phyloP scores from a whole-genome alignment of 345 rosid genomes.

The Kernera saxatilis region DNA sequence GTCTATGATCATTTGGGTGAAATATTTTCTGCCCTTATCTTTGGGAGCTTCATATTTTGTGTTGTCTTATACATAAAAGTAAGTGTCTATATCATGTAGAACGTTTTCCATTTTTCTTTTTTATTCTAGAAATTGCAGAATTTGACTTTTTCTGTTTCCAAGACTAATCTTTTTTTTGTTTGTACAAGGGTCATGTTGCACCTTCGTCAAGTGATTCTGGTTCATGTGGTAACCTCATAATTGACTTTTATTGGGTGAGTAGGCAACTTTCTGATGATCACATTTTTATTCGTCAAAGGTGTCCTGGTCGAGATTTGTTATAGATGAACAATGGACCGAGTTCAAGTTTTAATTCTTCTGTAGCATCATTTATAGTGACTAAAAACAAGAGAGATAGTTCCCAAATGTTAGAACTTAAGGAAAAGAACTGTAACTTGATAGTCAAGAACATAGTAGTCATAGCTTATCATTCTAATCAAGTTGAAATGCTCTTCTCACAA shows the following conservation, averaged over 20 bases:
- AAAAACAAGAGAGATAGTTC: neutral
- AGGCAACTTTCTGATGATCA: neutral
- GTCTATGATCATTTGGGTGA: conserved; percentile 97
- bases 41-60: conserved; percentile 91
- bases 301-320: neutral
- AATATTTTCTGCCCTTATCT: conserved; percentile 79
- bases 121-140: neutral
- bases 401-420: too few relatives aligned
- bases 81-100: conserved; percentile 23
- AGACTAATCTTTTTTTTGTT: conserved; percentile 13
- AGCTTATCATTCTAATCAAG: neutral
- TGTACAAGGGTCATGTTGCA: conserved; percentile 75
- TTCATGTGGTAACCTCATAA: conserved; percentile 79
- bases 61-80: conserved; percentile 83
- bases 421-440: neutral
- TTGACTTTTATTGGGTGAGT: conserved; percentile 98
- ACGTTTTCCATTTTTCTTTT: neutral
- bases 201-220: conserved; percentile 97
- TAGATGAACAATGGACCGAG: too few relatives aligned
- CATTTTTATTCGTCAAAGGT: neutral
- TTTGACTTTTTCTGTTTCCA: conserved; percentile 17
- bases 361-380: neutral
- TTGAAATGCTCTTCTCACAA: neutral
- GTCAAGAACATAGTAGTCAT: neutral
- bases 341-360: neutral